Evolutionary conservation across 176 grass and related monocot species (phyloP).

Genomic region (Cenchrus fungigraminus): DNA sequence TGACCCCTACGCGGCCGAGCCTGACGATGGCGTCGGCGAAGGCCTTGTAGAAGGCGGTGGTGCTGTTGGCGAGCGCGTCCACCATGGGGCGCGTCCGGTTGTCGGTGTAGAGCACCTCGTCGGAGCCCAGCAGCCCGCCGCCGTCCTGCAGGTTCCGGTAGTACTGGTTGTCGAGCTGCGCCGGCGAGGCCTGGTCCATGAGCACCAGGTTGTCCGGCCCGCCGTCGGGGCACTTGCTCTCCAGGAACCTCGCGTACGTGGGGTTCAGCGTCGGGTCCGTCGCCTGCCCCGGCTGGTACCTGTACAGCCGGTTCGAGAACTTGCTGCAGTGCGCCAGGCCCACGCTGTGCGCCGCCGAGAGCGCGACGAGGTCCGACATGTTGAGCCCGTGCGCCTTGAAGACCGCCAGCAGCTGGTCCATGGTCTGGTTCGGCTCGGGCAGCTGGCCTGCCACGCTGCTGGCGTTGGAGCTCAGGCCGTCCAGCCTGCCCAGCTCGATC

Average conservation of each 20-base stretch:
- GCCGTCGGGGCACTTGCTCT: slow-evolving; percentile 46
- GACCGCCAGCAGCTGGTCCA: slow-evolving; percentile 48
- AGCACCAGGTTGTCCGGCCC: slow-evolving; percentile 47
- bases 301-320: slow-evolving; percentile 60
- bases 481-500: slow-evolving; percentile 83
- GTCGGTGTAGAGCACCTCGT: slow-evolving; percentile 76
- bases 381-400: slow-evolving; percentile 60
- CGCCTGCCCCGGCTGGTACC: slow-evolving; percentile 16
- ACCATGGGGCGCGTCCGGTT: slow-evolving; percentile 56
- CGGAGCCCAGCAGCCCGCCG: slow-evolving; percentile 64
- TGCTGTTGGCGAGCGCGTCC: slow-evolving; percentile 51
- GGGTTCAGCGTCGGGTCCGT: slow-evolving; percentile 59
- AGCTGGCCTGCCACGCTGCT: slow-evolving; percentile 57
- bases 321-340: slow-evolving; percentile 76
- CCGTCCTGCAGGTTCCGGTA: slow-evolving; percentile 75
- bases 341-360: slow-evolving; percentile 75
- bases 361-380: slow-evolving; percentile 68
- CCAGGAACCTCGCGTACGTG: slow-evolving; percentile 60
- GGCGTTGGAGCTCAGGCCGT: slow-evolving; percentile 65
- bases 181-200: slow-evolving; percentile 71
- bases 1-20: slow-evolving; percentile 78
- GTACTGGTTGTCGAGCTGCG: slow-evolving; percentile 85
- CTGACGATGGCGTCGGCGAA: slow-evolving; percentile 59
- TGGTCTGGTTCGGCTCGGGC: slow-evolving; percentile 42
- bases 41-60: slow-evolving; percentile 54